Evolutionary conservation across 768 basidiomycete genomes (phyloP), one percentile per base, ranked within the genome.

Genomic region (Lactarius sp.): DNA sequence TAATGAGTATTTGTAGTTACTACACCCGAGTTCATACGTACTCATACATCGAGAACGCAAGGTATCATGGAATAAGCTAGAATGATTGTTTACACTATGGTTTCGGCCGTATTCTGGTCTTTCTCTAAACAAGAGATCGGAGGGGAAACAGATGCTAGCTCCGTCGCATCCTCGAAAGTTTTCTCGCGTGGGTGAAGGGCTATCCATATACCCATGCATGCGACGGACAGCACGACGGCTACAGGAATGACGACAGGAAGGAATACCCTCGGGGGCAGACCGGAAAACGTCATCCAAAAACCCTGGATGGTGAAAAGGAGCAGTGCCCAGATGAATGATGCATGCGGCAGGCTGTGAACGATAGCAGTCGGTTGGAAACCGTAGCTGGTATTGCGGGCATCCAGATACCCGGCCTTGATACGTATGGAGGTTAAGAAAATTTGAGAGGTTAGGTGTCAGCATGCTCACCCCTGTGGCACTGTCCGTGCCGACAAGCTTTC

Each of bases 361-460:
- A 65, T 52, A 2, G 64, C 64, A 52, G 36, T 65, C 1, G 64
- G 54, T 12, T 60, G 47, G 50, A 60, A 65, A 27, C 64, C 59
- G n/a, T 60, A 39, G 41, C 8, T 34, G 0, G 54, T 65, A 13
- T 65, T 37, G 33, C 36, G 59, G 41, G 12, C 20, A 47, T 65
- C 59, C 12, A 65, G 16, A 13, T 65, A 60, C 6, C 31, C 49
- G 6, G 59, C 64, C 59, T 55, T 37, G 18, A n/a, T 18, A 37
- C 31, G 18, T 2, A 16, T 9, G 49, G 3, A 18, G 1, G 53
- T 64, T 22, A 22, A 7, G 1, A 37, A 37, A 7, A 2, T 53
- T 31, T 14, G 54, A 31, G 6, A 6, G 14, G 22, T 27, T 27
- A 27, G 2, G 7, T 33, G 39, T 44, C 41, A 37, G 3, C n/a